Evolutionary conservation across 2,329 filamentous ascomycete species (phyloP).

Genomic region (Colletotrichum liriopes): DNA sequence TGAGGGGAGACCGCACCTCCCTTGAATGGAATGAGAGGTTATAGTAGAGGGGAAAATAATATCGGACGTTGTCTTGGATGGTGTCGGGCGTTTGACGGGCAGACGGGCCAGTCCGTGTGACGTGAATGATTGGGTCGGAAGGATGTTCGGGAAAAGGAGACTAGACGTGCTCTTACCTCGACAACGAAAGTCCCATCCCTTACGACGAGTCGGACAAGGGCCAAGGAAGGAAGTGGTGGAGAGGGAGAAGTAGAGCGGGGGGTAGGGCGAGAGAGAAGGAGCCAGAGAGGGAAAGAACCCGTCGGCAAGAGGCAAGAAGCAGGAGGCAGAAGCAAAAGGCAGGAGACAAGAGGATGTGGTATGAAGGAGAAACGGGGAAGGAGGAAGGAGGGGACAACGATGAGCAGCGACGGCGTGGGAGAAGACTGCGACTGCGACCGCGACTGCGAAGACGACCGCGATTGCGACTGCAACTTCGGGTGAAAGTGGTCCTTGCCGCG

Average conservation of each 20-base stretch:
- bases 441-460: neutral
- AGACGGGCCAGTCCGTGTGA: neutral
- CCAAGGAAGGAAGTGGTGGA: neutral
- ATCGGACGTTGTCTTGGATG: conserved; percentile 3
- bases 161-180: neutral
- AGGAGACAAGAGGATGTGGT: neutral
- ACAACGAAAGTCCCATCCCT: neutral
- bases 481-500: conserved; percentile 37
- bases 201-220: neutral
- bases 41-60: neutral
- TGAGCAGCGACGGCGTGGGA: neutral
- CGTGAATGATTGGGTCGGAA: neutral
- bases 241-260: neutral
- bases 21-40: neutral
- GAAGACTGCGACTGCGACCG: neutral
- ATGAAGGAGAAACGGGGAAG: neutral
- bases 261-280: neutral
- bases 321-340: neutral
- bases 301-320: neutral
- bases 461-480: conserved; percentile 30
- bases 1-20: neutral
- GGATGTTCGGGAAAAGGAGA: neutral
- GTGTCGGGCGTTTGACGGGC: neutral
- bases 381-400: conserved; percentile 16
- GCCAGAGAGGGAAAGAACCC: neutral